Base-by-base conservation (phyloP, 2,329 filamentous ascomycete species). In the Fusarium chaquense region DNA sequence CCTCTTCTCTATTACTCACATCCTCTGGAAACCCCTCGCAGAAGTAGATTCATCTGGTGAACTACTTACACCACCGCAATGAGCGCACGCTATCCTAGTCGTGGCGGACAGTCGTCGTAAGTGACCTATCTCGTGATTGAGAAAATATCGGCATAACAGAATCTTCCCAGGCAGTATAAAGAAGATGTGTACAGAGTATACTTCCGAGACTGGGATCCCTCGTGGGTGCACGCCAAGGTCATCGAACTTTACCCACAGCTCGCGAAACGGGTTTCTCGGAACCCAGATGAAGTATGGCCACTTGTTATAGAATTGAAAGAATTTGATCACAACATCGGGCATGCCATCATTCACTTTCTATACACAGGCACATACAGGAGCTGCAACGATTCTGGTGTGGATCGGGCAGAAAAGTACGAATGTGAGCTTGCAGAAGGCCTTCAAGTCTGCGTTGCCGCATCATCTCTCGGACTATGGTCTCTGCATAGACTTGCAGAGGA, bases 271-370 rank as follows among this genome's bases (percentile, higher is more conserved):
- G 36, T 40, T 22, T 12, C 2, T 11, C 4, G 12, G 36, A 7
- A 40, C 13, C n/a, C 36, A 20, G 36, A 20, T 8, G 12, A 40
- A 13, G 10, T 1, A 13, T 40, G n/a, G 36, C 36, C 36, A 13
- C 6, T 40, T 22, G 10, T 3, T 40, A 12, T 40, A 6, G 12
- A 40, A 11, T 40, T 40, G 11, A 40, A 22, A 20, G 36, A 40
- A 40, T 40, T 40, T 20, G 36, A 40, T 20, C 11, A 20, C 11
- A 13, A 40, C 20, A 20, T 40, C 6, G 36, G 36, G 10, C 32
- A 62, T 10, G 10, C 51, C 1, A 13, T 70, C 7, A 20, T 69
- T 2, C 54, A 69, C 11, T 70, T 36, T 11, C 11, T 66, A 0
- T 46, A 40, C 15, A 35, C 62, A 3, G 62, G 47, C 3, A 45